Percentiles rank a stretch among this genome's conserved stretches.
Evolutionary conservation across 1,284 basidiomycete species (phyloP).

Genomic region (Irpex sp.): DNA sequence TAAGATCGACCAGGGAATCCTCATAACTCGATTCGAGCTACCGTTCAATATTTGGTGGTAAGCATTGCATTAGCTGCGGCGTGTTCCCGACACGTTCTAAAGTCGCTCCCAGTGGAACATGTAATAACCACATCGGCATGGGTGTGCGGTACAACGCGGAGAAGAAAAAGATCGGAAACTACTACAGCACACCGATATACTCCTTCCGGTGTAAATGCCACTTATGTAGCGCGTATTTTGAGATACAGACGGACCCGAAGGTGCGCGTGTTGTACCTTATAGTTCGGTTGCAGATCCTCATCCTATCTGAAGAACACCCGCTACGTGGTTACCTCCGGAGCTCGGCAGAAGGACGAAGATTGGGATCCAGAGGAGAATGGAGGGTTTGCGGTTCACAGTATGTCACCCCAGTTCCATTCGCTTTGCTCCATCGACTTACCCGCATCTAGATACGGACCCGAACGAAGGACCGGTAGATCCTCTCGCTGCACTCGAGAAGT

Average conservation of each 20-base stretch:
- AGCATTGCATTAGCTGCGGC: conserved; percentile 23
- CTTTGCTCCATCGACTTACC: conserved; percentile 1
- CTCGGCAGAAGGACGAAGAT: conserved; percentile 87
- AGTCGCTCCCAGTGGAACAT: conserved; percentile 61
- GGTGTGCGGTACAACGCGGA: conserved; percentile 98
- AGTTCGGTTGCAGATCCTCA: not conserved
- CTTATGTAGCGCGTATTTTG: conserved; percentile 90
- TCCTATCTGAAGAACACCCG: conserved; percentile 71
- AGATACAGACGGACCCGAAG: conserved; percentile 96
- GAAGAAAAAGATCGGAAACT: conserved; percentile 95
- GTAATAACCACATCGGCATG: conserved; percentile 93
- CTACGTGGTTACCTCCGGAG: conserved; percentile 91
- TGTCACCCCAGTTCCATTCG: conserved; percentile 17
- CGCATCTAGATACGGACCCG: conserved; percentile 66
- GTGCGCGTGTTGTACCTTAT: conserved; percentile 35
- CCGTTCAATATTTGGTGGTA: conserved; percentile 99
- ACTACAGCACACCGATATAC: conserved; percentile 92
- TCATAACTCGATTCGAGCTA: conserved; percentile 91
- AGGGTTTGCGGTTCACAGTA: conserved; percentile 85
- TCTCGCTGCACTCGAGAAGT: conserved; percentile 86
- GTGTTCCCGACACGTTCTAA: not conserved
- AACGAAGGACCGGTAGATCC: conserved; percentile 66
- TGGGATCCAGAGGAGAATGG: conserved; percentile 97
- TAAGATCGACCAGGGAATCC: conserved; percentile 90
- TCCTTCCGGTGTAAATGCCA: conserved; percentile 97